Base-by-base conservation (phyloP, 305 asterid genomes). In the Fraxinus nigra region DNA sequence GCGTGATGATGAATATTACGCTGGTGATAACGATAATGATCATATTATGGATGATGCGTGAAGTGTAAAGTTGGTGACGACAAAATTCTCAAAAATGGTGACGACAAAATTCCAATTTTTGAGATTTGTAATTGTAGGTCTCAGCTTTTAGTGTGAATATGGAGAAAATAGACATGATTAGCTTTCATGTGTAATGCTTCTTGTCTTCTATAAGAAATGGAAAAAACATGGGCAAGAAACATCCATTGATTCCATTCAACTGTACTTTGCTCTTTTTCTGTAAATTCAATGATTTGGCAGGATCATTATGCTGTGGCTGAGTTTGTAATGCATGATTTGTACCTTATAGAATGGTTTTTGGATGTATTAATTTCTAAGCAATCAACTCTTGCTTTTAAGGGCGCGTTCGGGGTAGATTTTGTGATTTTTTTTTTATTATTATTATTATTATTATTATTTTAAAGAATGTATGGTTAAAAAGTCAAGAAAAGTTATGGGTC, bases 1-100 rank as follows among this genome's bases (percentile, higher is more conserved):
- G 84, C 98, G 98, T 2, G 99, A 94, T 3, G 95, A 97, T 59
- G 99, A 96, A 87, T 96, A 96, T 82, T 96, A 96, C 72, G 98
- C 92, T 0, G 98, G 95, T 16, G 98, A 94, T 61, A 90, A 94
- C 35, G 99, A 96, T 91, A 93, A 96, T n/a, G 98, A 96, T 85
- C 92, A 88, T 30, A 83, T 69, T 70, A 87, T 88, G 94, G 95
- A 93, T 86, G 98, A 93, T 83, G 79, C 83, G 7, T 93, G 86
- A 85, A 83, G 56, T 30, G 69, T 82, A 28, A 51, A 77, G 24
- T 67, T 30, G 35, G 61, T 65, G 79, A 51, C 69, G 32, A 76
- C 74, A 46, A 34, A 43, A 70, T 56, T 40, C 26, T n/a, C n/a
- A n/a, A n/a, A n/a, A n/a, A n/a, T 30, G 35, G 61, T 65, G 79